Base-by-base conservation (phyloP, 768 basidiomycete genomes). In the Boletus vinaceobasis region DNA sequence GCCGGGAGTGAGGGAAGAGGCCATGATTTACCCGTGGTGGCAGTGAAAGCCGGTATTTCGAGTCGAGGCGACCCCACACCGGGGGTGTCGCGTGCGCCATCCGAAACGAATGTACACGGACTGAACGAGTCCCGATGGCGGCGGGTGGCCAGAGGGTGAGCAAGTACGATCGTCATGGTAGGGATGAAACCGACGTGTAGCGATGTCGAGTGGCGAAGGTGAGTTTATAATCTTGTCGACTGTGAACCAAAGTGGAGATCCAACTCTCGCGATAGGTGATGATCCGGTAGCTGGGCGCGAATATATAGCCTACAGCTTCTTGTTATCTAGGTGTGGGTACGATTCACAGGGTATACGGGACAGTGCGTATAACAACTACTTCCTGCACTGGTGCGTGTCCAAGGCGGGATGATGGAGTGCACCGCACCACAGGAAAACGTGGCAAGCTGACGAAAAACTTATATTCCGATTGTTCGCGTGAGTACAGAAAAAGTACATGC, bases 1-100 rank as follows among this genome's bases (percentile, higher is more conserved):
- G 66, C 58, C 15, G 69, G 69, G 33, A 70, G 59, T 17, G 60
- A 53, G 32, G 62, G 64, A 48, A 45, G 56, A 4, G 44, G 9
- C 4, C 44, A 58, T 48, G 53, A 50, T 58, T 53, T 50, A 9
- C 35, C 26, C 15, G 47, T 29, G 35, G 42, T 39, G 52, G 60
- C 14, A 26, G 54, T 46, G 40, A 49, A 13, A 23, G 46, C 47
- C 2, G 47, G 39, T 21, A 33, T 31, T 23, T 42, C 56, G 15
- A 23, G 23, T 43, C n/a, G 44, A 19, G 35, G 31, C 4, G 42
- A 31, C 7, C 32, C 27, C 33, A 40, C 5, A 45, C 21, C 23
- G 17, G 43, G n/a, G 1, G 33, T 40, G 19, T 19, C 11, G 31
- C 33, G 44, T 33, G 44, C 23, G 9, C 37, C 32, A 6, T 53